phyloP scores from a whole-genome alignment of 2,329 filamentous ascomycete species.

The Stromatinia cepivora region DNA sequence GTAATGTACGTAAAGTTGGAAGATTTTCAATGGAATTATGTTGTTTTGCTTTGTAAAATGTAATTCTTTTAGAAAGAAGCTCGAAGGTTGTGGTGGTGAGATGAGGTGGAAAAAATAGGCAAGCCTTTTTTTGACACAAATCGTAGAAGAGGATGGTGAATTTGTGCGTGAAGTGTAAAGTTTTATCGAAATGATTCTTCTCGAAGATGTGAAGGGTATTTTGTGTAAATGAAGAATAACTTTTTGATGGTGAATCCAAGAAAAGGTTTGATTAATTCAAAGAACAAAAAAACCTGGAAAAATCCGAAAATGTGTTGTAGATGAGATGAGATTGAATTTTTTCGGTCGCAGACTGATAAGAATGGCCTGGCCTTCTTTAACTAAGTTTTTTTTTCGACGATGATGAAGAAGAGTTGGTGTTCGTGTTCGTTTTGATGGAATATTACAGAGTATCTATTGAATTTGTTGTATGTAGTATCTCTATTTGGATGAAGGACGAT shows the following conservation, averaged over 20 bases:
- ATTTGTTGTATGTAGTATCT: conserved; percentile 2
- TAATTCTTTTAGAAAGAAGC: conserved; percentile 13
- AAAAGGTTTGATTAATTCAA: conserved; percentile 8
- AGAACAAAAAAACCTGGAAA: background rate
- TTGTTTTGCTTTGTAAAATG: conserved; percentile 16
- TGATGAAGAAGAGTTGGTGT: background rate
- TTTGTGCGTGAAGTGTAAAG: background rate
- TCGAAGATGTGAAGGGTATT: background rate
- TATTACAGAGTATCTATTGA: conserved; percentile 13
- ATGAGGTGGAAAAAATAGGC: background rate
- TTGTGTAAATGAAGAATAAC: background rate
- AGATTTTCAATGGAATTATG: conserved; percentile 7
- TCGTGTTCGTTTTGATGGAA: background rate
- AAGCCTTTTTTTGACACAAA: conserved; percentile 17
- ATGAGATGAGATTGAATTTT: background rate
- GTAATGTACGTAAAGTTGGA: conserved; percentile 10
- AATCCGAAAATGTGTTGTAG: conserved; percentile 3
- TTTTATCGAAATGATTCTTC: conserved; percentile 4
- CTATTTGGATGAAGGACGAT: background rate
- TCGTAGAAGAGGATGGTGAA: background rate
- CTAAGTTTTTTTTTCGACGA: background rate
- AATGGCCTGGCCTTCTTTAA: conserved; percentile 1
- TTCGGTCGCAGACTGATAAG: conserved; percentile 11
- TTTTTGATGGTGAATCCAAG: conserved; percentile 11
- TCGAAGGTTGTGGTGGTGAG: conserved; percentile 14